phyloP scores from a whole-genome alignment of 2,329 filamentous ascomycete genomes.

The Trematosphaeria pertusa region DNA sequence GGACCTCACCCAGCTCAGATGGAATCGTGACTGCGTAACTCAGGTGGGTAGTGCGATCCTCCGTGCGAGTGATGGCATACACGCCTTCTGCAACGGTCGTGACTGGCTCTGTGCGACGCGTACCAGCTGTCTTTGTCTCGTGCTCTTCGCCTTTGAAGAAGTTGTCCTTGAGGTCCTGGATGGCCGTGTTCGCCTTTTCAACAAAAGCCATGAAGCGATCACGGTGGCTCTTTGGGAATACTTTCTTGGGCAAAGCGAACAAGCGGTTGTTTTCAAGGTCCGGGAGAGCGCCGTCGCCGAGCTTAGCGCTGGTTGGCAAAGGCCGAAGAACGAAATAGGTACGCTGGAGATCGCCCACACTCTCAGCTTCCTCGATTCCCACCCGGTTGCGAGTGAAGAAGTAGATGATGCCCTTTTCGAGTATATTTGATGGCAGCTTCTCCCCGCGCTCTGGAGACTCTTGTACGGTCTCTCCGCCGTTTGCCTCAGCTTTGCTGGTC shows the following conservation, averaged over 20 bases:
- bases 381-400: slow-evolving; percentile 87
- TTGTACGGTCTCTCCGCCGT: slow-evolving; percentile 50
- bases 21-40: slow-evolving; percentile 82
- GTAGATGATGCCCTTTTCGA: slow-evolving; percentile 90
- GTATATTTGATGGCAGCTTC: slow-evolving; percentile 65
- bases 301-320: slow-evolving; percentile 70
- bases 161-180: slow-evolving; percentile 73
- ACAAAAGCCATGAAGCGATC: slow-evolving; percentile 85
- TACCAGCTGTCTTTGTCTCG: slow-evolving; percentile 76
- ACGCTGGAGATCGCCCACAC: slow-evolving; percentile 75
- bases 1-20: slow-evolving; percentile 71
- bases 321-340: slow-evolving; percentile 82
- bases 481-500: slow-evolving; percentile 18
- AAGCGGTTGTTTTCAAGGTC: slow-evolving; percentile 71
- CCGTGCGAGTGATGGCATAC: slow-evolving; percentile 77
- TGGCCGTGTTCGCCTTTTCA: slow-evolving; percentile 72
- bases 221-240: slow-evolving; percentile 70
- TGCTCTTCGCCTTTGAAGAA: slow-evolving; percentile 74
- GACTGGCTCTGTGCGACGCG: slow-evolving; percentile 71
- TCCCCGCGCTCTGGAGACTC: slow-evolving; percentile 60
- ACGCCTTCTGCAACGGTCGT: slow-evolving; percentile 84
- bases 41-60: slow-evolving; percentile 73
- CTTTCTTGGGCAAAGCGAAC: slow-evolving; percentile 83
- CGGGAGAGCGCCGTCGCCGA: slow-evolving; percentile 65
- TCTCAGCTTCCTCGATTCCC: slow-evolving; percentile 71